Evolutionary conservation across 805 yeast genomes (phyloP).

Genomic region (Hanseniaspora meyeri): DNA sequence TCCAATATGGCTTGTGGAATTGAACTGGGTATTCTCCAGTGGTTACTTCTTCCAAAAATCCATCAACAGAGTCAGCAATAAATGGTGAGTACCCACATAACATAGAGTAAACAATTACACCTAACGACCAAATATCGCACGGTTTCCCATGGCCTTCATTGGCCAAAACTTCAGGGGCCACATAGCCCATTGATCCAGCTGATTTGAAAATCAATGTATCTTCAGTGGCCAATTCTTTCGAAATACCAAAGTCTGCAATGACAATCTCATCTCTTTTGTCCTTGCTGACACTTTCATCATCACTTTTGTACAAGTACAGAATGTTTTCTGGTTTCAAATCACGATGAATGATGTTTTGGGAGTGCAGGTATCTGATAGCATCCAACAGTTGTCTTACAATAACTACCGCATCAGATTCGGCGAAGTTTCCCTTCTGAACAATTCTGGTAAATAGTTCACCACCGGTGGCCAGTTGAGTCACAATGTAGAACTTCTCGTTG

Average conservation of each 20-base stretch:
- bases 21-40: conserved; percentile 59
- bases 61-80: conserved; percentile 67
- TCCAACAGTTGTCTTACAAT: conserved; percentile 62
- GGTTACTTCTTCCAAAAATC: conserved; percentile 67
- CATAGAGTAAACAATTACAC: conserved; percentile 81
- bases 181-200: conserved; percentile 92
- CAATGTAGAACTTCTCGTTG: conserved; percentile 82
- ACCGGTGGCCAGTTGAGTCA: conserved; percentile 88
- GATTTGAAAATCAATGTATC: conserved; percentile 54
- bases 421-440: conserved; percentile 65
- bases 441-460: conserved; percentile 91
- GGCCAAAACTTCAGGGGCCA: conserved; percentile 85
- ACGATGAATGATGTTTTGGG: conserved; percentile 71
- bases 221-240: conserved; percentile 52
- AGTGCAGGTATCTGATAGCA: conserved; percentile 71
- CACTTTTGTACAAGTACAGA: conserved; percentile 51
- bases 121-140: conserved; percentile 92
- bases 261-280: conserved; percentile 60
- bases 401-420: conserved; percentile 75
- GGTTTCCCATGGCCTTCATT: conserved; percentile 86
- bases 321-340: conserved; percentile 92
- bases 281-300: conserved; percentile 53
- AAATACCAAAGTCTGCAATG: conserved; percentile 92
- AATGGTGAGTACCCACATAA: conserved; percentile 90
- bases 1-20: conserved; percentile 83